These are phyloP conservation scores for Ballota nigra DNA, from an alignment of 257 asterid genomes.

Conservation along the genomic window DNA sequence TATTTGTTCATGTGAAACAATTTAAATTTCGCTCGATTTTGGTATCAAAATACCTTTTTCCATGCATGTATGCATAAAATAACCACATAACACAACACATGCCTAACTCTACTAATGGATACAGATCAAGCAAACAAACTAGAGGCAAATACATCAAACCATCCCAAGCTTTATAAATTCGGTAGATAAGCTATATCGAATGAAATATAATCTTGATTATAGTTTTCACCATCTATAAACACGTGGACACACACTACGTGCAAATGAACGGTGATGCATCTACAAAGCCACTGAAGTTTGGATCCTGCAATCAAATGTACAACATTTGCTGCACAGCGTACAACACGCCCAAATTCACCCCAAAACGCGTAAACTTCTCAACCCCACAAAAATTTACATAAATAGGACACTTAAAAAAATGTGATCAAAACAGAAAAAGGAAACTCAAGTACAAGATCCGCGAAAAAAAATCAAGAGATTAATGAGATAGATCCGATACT, in stretches of 20 bases:
- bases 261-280: not conserved
- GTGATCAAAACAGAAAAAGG: not conserved
- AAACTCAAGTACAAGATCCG: not conserved
- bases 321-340: conserved; percentile 14
- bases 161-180: conserved; percentile 7
- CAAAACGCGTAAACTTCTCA: not conserved
- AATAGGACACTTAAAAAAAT: not conserved
- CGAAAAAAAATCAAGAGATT: not conserved
- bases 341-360: not conserved
- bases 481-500: conserved; percentile 28
- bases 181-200: not conserved
- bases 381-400: not conserved
- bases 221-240: not conserved
- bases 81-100: not conserved
- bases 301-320: conserved; percentile 23
- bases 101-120: not conserved
- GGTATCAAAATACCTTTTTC: not conserved
- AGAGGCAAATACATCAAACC: not conserved
- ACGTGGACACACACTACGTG: not conserved
- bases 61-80: not conserved
- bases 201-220: too few species aligned
- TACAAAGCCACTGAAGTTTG: not conserved
- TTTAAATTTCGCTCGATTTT: not conserved
- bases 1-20: not conserved
- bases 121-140: not conserved